phyloP scores from a whole-genome alignment of 805 yeast genomes.

The Suhomyces prunicola region DNA sequence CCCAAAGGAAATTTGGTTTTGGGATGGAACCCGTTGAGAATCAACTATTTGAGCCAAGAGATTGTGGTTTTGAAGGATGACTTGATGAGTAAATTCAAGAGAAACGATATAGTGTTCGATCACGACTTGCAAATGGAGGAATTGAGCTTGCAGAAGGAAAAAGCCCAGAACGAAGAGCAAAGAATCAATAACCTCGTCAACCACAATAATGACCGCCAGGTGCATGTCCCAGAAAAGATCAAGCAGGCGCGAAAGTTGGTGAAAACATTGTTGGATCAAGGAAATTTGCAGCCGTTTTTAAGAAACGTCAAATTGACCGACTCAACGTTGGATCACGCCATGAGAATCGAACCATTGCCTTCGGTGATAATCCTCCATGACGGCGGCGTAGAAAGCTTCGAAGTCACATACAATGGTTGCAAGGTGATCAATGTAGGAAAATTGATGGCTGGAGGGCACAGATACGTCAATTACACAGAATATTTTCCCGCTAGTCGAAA shows the following conservation, averaged over 20 bases:
- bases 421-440: conserved; percentile 62
- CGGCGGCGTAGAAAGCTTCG: conserved; percentile 65
- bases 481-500: conserved; percentile 60
- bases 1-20: conserved; percentile 29
- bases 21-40: conserved; percentile 73
- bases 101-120: conserved; percentile 62
- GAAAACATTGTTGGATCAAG: conserved; percentile 83
- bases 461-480: conserved; percentile 63
- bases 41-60: conserved; percentile 82
- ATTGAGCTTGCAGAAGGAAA: conserved; percentile 16
- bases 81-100: conserved; percentile 61
- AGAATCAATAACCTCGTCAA: conserved; percentile 22
- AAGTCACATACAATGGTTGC: conserved; percentile 79
- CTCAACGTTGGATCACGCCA: conserved; percentile 66
- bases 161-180: conserved; percentile 13
- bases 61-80: conserved; percentile 74
- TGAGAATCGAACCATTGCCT: conserved; percentile 79
- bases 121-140: conserved; percentile 30
- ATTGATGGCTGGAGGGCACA: conserved; percentile 26
- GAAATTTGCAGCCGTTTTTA: conserved; percentile 79
- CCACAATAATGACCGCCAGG: conserved; percentile 14
- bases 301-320: conserved; percentile 56
- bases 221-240: conserved; percentile 41
- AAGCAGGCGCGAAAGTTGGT: conserved; percentile 67
- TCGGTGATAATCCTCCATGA: conserved; percentile 61